Percentiles rank a stretch among this genome's conserved stretches.
phyloP scores from a whole-genome alignment of 1,139 yeast genomes.

The Trichomonascaceae sp. region DNA sequence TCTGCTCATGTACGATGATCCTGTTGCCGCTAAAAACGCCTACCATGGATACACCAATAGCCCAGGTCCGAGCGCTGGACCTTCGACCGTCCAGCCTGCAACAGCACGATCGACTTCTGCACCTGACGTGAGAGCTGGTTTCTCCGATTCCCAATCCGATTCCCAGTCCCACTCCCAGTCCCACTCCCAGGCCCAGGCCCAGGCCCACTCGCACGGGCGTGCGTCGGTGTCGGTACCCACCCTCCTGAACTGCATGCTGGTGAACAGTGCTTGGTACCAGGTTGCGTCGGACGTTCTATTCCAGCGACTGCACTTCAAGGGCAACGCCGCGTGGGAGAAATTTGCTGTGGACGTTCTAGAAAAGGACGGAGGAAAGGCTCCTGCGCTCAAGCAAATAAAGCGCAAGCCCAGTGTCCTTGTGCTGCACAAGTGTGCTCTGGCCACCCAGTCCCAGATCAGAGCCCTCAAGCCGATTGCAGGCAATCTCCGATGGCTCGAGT shows the following conservation, averaged over 20 bases:
- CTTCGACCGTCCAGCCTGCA: background rate
- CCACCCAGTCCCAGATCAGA: slow-evolving; percentile 34
- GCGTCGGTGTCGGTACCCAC: background rate
- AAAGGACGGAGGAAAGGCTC: slow-evolving; percentile 5
- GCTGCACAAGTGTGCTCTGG: slow-evolving; percentile 35
- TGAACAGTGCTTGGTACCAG: slow-evolving; percentile 52
- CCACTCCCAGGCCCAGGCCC: background rate
- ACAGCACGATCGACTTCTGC: slow-evolving; percentile 4
- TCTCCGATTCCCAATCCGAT: too few species aligned
- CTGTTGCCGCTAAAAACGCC: slow-evolving; percentile 35
- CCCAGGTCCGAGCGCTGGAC: slow-evolving; percentile 2
- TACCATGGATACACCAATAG: slow-evolving; percentile 30
- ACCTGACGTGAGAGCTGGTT: background rate
- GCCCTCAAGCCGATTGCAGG: slow-evolving; percentile 29
- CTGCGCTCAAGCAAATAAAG: slow-evolving; percentile 7
- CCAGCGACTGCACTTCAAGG: slow-evolving; percentile 41
- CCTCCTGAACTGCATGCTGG: slow-evolving; percentile 49
- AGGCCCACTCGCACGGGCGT: background rate
- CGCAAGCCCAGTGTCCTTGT: slow-evolving; percentile 26
- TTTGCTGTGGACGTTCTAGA: slow-evolving; percentile 21
- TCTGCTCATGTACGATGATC: slow-evolving; percentile 41
- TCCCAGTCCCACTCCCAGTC: background rate
- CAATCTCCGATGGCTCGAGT: slow-evolving; percentile 52
- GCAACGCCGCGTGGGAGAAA: slow-evolving; percentile 34
- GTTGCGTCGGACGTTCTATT: slow-evolving; percentile 43